Evolutionary conservation across 23 red algal species (phyloP).

Genomic region (Chondrus crispus): DNA sequence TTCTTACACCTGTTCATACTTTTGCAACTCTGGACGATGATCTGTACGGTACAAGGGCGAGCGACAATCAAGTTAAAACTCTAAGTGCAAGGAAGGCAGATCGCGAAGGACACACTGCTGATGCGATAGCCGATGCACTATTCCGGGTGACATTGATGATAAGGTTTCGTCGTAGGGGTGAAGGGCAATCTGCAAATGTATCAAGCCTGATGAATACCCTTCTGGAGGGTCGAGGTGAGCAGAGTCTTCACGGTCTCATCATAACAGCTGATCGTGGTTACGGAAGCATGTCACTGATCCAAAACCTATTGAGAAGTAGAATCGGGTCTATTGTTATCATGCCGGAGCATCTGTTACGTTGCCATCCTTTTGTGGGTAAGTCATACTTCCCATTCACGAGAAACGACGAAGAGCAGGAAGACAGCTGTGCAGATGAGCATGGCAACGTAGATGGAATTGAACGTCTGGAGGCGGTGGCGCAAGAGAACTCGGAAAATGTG

Average conservation of each 20-base stretch:
- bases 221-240: neutral
- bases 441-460: neutral
- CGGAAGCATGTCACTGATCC: neutral
- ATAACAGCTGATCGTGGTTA: constrained; percentile 2
- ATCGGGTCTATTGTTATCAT: neutral
- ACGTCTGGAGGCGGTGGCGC: neutral
- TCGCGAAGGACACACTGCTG: neutral
- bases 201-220: neutral
- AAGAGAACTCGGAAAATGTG: neutral
- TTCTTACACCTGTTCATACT: neutral
- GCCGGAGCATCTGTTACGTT: neutral
- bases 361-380: neutral
- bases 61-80: constrained; percentile 15
- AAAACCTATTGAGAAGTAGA: neutral
- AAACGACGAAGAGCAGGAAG: neutral
- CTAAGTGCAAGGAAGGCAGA: neutral
- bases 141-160: neutral
- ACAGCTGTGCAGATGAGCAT: neutral
- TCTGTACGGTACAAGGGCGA: neutral
- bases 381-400: neutral
- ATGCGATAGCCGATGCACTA: constrained; percentile 9
- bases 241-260: neutral
- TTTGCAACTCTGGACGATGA: neutral
- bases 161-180: neutral
- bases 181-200: neutral